Conservation (phyloP, 2,329 filamentous ascomycete genomes). For the Rhynchosporium secalis region DNA sequence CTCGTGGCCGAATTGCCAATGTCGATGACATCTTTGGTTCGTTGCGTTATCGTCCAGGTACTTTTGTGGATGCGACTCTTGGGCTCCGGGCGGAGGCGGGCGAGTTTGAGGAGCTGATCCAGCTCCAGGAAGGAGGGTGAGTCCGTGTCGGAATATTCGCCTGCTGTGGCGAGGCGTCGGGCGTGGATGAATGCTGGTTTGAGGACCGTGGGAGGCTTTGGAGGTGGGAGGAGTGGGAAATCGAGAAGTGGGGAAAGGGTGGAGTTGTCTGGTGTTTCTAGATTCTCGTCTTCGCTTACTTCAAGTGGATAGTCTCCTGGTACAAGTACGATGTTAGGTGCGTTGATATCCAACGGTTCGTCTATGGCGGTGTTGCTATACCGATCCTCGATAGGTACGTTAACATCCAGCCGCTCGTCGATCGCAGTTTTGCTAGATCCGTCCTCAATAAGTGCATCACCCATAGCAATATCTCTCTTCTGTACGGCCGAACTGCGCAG, state of each 20-base stretch:
- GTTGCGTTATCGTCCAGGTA: slow-evolving; percentile 27
- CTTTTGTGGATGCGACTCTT: slow-evolving; percentile 14
- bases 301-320: not conserved
- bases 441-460: not conserved
- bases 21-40: slow-evolving; percentile 9
- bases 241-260: not conserved
- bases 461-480: not conserved
- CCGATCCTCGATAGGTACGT: not conserved
- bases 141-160: slow-evolving; percentile 25
- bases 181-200: slow-evolving; percentile 22
- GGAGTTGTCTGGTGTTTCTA: not conserved
- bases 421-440: not conserved
- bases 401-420: not conserved
- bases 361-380: slow-evolving; percentile 4
- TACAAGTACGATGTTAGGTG: not conserved
- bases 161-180: slow-evolving; percentile 16
- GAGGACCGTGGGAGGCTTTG: not conserved
- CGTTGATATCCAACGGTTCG: not conserved
- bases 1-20: slow-evolving; percentile 6
- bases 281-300: not conserved
- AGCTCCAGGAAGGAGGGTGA: slow-evolving; percentile 8
- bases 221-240: not conserved
- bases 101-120: slow-evolving; percentile 23
- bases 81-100: not conserved
- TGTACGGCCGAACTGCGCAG: not conserved